phyloP scores from a whole-genome alignment of 129 eudicot species.

The Artemisia tridentata region DNA sequence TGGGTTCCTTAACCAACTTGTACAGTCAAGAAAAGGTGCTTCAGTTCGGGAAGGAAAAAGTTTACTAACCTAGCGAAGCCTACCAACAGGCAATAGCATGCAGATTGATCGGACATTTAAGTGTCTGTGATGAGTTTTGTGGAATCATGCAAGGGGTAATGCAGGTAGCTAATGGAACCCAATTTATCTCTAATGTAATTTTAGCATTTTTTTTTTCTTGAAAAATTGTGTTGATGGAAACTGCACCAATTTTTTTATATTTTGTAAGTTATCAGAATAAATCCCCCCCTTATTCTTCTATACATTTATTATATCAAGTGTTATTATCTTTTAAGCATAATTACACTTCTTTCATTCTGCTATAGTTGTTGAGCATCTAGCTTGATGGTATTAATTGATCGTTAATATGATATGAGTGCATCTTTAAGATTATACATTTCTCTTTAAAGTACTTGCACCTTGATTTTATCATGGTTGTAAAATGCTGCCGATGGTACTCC shows the following conservation, averaged over 20 bases:
- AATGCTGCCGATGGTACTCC: no score
- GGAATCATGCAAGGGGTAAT: neutral
- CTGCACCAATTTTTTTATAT: neutral
- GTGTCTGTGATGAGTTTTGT: conserved; percentile 2
- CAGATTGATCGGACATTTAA: conserved; percentile 5
- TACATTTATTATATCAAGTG: conserved; percentile 17
- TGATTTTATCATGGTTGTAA: no score
- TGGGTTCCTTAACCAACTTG: neutral
- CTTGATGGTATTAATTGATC: neutral
- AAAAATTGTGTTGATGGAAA: no score
- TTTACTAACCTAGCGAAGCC: neutral
- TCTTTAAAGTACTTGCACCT: no score
- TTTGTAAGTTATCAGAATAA: conserved; percentile 1
- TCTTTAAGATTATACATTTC: no score
- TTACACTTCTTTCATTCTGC: neutral
- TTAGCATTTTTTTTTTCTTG: no score
- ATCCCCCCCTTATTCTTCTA: conserved; percentile 28
- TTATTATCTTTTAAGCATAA: neutral
- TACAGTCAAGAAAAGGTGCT: conserved; percentile 6
- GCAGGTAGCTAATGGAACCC: neutral
- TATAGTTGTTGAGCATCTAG: neutral
- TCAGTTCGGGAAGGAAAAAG: neutral
- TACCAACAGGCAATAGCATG: neutral
- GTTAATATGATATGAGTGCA: no score
- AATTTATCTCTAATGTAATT: no score